Conservation (phyloP, 1,284 basidiomycete genomes). For the Malassezia obtusa region DNA sequence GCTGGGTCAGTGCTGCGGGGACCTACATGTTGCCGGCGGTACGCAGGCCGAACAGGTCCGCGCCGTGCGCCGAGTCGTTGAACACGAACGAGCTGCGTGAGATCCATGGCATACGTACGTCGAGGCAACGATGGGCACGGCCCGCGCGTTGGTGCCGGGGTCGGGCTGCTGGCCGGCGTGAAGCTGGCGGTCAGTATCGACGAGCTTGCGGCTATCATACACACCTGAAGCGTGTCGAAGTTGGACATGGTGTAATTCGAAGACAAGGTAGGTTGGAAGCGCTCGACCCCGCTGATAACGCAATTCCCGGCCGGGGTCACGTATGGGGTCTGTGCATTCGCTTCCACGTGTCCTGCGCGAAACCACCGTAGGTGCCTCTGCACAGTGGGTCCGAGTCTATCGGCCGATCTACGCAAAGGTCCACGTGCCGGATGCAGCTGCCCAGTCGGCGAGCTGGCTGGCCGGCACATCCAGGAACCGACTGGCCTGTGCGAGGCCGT, state of each 20-base stretch:
- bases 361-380: too few species aligned
- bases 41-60: slow-evolving; percentile 65
- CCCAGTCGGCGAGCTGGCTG: slow-evolving; percentile 7
- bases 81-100: slow-evolving; percentile 38
- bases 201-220: background rate
- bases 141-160: slow-evolving; percentile 63
- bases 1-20: slow-evolving; percentile 6
- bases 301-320: too few species aligned
- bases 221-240: slow-evolving; percentile 44
- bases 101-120: slow-evolving; percentile 28
- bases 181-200: slow-evolving; percentile 52
- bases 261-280: too few species aligned
- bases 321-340: background rate
- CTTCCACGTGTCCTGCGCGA: too few species aligned
- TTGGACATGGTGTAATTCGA: slow-evolving; percentile 24
- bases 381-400: too few species aligned
- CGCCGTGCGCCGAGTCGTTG: slow-evolving; percentile 56
- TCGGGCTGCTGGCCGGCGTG: slow-evolving; percentile 70
- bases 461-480: background rate
- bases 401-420: slow-evolving; percentile 7
- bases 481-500: background rate
- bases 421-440: slow-evolving; percentile 7
- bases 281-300: too few species aligned
- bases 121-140: slow-evolving; percentile 64
- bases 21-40: slow-evolving; percentile 57